Base-by-base conservation (phyloP, 2,329 filamentous ascomycete genomes). In the Arthrobotrys iridis region DNA sequence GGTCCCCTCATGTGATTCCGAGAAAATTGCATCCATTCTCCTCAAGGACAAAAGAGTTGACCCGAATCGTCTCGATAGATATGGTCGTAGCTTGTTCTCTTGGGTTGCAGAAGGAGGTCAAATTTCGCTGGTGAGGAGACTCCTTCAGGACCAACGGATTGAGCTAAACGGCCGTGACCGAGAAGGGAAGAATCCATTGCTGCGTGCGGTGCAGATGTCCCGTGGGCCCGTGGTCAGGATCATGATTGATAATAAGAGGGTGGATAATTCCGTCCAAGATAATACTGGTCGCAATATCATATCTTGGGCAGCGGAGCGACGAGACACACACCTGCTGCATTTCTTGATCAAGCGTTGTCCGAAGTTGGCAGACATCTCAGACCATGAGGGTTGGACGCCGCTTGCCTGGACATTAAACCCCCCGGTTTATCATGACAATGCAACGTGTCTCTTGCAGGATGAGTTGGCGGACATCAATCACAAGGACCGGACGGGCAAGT, bases 31-130 rank as follows among this genome's bases (percentile, higher is more conserved):
- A 28, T 46, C 37, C 30, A 45, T 62, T 6, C 20, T 62, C 20
- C 24, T 62, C 1, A 62, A 62, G 37, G 57, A 62, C 57, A 62
- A 62, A 15, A 37, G 57, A 6, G 37, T 62, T 30, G 40, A 62
- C 41, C 35, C 40, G 28, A 18, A 10, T 4, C 13, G 26, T 22
- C 57, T 62, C n/a, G 57, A 62, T 46, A 62, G 33, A n/a, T 15
- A 22, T 62, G 57, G 57, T 30, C 57, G 57, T 40, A 62, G 30
- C 26, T 22, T 26, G 15, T 22, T 62, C 8, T 62, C 57, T 45
- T 62, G 57, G 57, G 57, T 26, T 45, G 57, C 57, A 11, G 57
- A 62, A 46, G 57, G 46, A 62, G 57, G 57, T 2, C 57, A 62
- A 35, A 46, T 24, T 30, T 20, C 35, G n/a, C 57, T 45, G 8